Evolutionary conservation across 2,329 filamentous ascomycete species (phyloP).

Genomic region (Ciborinia camelliae): DNA sequence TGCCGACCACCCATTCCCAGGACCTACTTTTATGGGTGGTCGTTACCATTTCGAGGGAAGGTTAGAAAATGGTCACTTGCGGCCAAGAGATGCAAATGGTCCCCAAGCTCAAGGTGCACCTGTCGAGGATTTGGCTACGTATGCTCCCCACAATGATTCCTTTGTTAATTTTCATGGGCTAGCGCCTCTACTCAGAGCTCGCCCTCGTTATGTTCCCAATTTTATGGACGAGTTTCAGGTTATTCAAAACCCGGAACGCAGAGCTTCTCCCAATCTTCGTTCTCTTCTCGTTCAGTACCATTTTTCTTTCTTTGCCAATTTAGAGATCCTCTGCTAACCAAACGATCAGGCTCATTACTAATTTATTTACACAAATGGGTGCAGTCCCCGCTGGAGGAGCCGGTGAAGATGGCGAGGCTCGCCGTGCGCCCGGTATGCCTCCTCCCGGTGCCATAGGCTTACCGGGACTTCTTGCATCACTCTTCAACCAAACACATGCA

Average conservation of each 20-base stretch:
- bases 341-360: slow-evolving; percentile 32
- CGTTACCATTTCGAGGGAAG: slow-evolving; percentile 36
- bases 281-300: slow-evolving; percentile 21
- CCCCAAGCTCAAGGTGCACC: slow-evolving; percentile 47
- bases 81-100: slow-evolving; percentile 49
- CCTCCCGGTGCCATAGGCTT: slow-evolving; percentile 42
- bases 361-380: slow-evolving; percentile 30
- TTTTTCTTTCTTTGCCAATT: slow-evolving; percentile 26
- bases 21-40: slow-evolving; percentile 29
- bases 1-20: slow-evolving; percentile 14
- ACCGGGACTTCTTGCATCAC: slow-evolving; percentile 50
- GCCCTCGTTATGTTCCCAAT: neutral
- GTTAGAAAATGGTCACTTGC: slow-evolving; percentile 36
- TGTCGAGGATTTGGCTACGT: slow-evolving; percentile 48
- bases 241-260: neutral
- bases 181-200: neutral
- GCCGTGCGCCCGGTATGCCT: slow-evolving; percentile 38
- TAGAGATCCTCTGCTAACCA: slow-evolving; percentile 33
- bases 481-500: slow-evolving; percentile 52
- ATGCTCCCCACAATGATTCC: slow-evolving; percentile 34
- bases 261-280: slow-evolving; percentile 18
- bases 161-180: neutral
- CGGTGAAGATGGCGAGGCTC: slow-evolving; percentile 26
- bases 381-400: slow-evolving; percentile 3
- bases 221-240: neutral